A percentile compares a stretch with the other conserved stretches of the same genome.
Conservation (phyloP, 495 filamentous ascomycete species). For the Acidiella bohemica region DNA sequence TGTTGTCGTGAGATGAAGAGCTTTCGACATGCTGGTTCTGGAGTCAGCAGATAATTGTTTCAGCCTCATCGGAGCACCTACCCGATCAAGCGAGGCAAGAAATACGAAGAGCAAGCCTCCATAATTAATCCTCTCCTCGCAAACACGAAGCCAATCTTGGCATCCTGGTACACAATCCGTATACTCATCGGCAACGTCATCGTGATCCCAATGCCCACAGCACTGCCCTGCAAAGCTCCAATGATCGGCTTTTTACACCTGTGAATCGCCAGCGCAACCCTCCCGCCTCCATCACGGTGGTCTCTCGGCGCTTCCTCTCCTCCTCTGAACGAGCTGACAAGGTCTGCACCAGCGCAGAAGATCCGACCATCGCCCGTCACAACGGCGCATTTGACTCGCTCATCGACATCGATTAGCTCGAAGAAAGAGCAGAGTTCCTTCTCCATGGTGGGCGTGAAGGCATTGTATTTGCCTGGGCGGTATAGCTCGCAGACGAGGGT, state of each 20-base stretch:
- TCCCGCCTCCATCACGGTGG: conserved; percentile 34
- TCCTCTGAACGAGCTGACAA: conserved; percentile 39
- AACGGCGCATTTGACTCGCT: conserved; percentile 41
- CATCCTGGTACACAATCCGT: conserved; percentile 39
- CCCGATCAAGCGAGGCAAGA: conserved; percentile 48
- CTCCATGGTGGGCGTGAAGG: conserved; percentile 46
- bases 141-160: conserved; percentile 55
- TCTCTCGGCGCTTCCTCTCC: conserved; percentile 19
- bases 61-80: no score
- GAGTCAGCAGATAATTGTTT: no score
- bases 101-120: conserved; percentile 52
- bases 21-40: conserved; percentile 33
- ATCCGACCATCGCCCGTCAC: conserved; percentile 46
- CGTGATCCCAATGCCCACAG: conserved; percentile 54
- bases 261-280: conserved; percentile 46
- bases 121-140: conserved; percentile 45
- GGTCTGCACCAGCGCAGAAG: conserved; percentile 55
- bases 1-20: conserved; percentile 46
- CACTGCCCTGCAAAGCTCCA: conserved; percentile 50
- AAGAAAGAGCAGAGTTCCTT: conserved; percentile 41
- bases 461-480: conserved; percentile 48
- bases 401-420: conserved; percentile 38
- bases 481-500: conserved; percentile 44
- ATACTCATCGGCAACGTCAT: conserved; percentile 52
- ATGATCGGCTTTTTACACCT: conserved; percentile 51